Evolutionary conservation across 495 filamentous ascomycete genomes (phyloP), one percentile per base, ranked within the genome.

Genomic region (Xylaria sp.): DNA sequence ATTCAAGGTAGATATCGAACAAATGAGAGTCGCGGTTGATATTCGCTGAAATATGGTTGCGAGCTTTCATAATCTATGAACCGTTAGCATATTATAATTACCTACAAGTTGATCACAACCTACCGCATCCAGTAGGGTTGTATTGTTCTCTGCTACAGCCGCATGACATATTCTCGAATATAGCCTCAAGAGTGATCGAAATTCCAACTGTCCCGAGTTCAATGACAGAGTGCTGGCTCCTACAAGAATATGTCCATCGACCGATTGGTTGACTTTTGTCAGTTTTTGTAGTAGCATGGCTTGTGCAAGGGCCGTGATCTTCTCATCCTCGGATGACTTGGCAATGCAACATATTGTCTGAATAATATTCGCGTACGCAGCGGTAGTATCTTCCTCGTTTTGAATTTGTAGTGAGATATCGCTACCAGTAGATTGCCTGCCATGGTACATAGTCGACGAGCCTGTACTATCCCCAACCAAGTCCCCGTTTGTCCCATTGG

Each of bases 281-380:
- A 98, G 88, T 78, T 98, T 97, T 75, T 98, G 96, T 9, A 97
- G 82, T 21, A 99, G 87, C 92, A 98, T 98, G 5, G 94, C 95
- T 75, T 97, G 92, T n/a, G 94, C 94, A 66, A 99, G 85, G 15
- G 95, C 97, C 29, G 91, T 95, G 57, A 98, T 96, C 80, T 97
- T 97, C 44, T 93, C 90, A 72, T 99, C 95, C 55, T 91, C 87
- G 78, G 91, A 94, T 67, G 86, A 88, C 43, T 84, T 90, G 0
- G 97, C 93, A 75, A 98, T 92, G 37, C 89, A 90, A 71, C 95
- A 94, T 71, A 98, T 95, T 7, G 95, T 92, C 76, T 97, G 92
- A 41, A 98, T 89, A 37, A 97, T 89, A 72, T 92, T 96, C 19
- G 89, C 88, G 80, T 95, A 91, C 0, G 92, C 89, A 17, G 87